Evolutionary conservation across 257 asterid species (phyloP), one percentile per base, ranked within the genome.

Genomic region (Penstemon davidsonii): DNA sequence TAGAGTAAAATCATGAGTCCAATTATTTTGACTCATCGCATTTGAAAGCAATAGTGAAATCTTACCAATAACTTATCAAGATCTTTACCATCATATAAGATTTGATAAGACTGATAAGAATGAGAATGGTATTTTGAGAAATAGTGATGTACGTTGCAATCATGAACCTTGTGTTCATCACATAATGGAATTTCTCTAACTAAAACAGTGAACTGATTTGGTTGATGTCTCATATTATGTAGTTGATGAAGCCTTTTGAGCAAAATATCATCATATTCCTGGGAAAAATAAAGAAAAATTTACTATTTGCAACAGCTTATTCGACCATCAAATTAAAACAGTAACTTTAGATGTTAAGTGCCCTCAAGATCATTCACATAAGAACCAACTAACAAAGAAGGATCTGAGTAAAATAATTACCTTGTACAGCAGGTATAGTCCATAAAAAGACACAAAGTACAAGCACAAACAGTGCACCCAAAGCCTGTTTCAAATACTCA

Each of bases 121-220:
- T 83, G 82, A 3, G 92, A 90, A 76, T 90, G 90, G 63, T 83
- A 82, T 46, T 88, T 90, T 37, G 96, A 76, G 82, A 93, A 93
- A 36, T 88, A 93, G 82, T 87, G 86, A 56, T 90, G 85, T 52
- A 93, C 80, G 43, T 85, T 78, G 81, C 99, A 93, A 60, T 89
- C 96, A 43, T 67, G 93, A 70, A 87, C 83, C 56, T 70, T 83
- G 83, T 93, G 99, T 68, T 88, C 96, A 50, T 76, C 71, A 76
- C 99, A 93, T 45, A 84, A 55, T 13, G 99, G 99, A 62, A 90
- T 88, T 81, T 87, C 96, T 79, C 99, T 93, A 70, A 93, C 97
- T 71, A 93, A 80, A 76, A 93, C 95, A 54, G 97, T 87, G 79
- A 90, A 87, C 75, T 93, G 97, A 72, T 88, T 84, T 3, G 99